phyloP scores from a whole-genome alignment of 768 basidiomycete species.

The Kwoniella bestiolae region DNA sequence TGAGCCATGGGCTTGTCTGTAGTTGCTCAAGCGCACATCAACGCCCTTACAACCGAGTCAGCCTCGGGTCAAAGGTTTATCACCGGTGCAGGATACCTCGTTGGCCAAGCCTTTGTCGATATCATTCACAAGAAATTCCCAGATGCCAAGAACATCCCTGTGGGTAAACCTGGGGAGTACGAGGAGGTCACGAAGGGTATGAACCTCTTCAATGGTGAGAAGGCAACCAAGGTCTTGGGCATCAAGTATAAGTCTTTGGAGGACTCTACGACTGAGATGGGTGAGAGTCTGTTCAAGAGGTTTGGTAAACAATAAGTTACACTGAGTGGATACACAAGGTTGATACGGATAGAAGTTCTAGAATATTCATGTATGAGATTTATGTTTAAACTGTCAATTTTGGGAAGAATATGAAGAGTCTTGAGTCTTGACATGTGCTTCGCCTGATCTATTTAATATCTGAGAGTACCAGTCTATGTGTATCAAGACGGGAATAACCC shows the following conservation, averaged over 20 bases:
- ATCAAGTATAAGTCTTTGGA: constrained; percentile 39
- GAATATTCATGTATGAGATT: too few species aligned
- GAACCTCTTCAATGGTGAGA: constrained; percentile 34
- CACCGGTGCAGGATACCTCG: constrained; percentile 55
- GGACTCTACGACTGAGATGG: constrained; percentile 38
- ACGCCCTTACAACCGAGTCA: constrained; percentile 62
- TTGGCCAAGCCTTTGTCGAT: constrained; percentile 48
- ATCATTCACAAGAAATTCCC: constrained; percentile 35
- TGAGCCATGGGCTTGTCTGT: neutral
- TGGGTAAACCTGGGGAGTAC: constrained; percentile 27
- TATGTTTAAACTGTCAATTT: too few species aligned
- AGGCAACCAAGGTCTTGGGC: constrained; percentile 45
- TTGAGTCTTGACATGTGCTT: too few species aligned
- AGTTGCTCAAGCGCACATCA: constrained; percentile 64
- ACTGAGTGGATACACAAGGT: too few species aligned
- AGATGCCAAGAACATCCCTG: constrained; percentile 37
- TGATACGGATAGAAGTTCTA: too few species aligned
- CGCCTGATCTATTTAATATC: too few species aligned
- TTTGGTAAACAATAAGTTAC: constrained; percentile 23
- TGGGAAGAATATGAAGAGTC: too few species aligned
- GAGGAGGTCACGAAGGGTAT: constrained; percentile 28
- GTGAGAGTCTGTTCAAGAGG: constrained; percentile 34
- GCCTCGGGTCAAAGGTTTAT: constrained; percentile 68
- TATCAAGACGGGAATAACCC: too few species aligned
- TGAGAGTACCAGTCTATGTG: too few species aligned